Percentiles rank a stretch among this genome's conserved stretches.
These are phyloP conservation scores for Vitis labrusca DNA, from an alignment of 164 flowering plant species.

Conservation along the genomic window DNA sequence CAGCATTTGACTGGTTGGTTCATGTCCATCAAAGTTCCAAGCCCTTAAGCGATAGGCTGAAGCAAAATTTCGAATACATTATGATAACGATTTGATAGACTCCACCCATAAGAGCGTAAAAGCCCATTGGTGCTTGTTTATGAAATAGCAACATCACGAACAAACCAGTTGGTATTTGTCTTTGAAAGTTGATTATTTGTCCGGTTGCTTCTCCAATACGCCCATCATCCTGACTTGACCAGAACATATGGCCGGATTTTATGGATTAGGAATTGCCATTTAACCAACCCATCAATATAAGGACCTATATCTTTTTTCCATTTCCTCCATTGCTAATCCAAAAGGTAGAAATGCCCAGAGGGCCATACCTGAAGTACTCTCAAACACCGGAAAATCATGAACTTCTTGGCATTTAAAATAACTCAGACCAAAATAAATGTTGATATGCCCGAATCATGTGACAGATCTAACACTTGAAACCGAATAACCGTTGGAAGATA, in stretches of 20 bases:
- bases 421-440: no score
- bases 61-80: not conserved
- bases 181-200: not conserved
- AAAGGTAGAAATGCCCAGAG: no score
- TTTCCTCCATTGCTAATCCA: no score
- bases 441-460: not conserved
- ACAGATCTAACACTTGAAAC: constrained; percentile 18
- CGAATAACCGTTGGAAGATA: constrained; percentile 36
- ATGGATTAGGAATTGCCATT: not conserved
- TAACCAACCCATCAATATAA: not conserved
- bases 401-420: no score
- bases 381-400: no score
- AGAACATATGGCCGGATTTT: not conserved
- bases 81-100: not conserved
- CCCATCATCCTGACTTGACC: not conserved
- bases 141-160: no score
- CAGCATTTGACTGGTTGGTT: constrained; percentile 6
- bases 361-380: no score
- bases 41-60: not conserved
- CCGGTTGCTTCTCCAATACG: not conserved
- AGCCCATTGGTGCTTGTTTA: not conserved
- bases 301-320: no score
- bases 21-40: constrained; percentile 4
- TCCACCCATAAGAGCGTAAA: not conserved
- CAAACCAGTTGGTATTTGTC: not conserved